Percentiles rank a stretch among this genome's conserved stretches.
Conservation (phyloP, 495 filamentous ascomycete species). For the Margaritispora aquatica region DNA sequence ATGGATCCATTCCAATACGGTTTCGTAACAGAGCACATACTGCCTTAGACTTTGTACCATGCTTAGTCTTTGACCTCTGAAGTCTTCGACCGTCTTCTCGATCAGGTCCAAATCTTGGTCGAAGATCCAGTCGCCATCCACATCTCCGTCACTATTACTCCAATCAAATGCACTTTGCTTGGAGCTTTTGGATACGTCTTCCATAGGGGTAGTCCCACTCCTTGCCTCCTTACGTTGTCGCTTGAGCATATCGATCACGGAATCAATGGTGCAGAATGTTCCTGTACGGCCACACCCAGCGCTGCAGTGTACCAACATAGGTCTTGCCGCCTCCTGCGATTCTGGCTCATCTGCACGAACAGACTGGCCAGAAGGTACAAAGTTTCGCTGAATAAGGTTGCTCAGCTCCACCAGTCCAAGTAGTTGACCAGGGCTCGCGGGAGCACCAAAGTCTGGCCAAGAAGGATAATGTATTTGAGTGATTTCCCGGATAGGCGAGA, state of each 20-base stretch:
- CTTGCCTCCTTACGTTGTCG: conserved; percentile 51
- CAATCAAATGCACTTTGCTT: conserved; percentile 14
- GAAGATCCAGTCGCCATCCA: conserved; percentile 34
- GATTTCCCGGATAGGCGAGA: conserved; percentile 83
- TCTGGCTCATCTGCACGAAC: conserved; percentile 49
- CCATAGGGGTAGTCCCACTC: conserved; percentile 32
- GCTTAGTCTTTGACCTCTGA: conserved; percentile 78
- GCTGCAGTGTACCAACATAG: conserved; percentile 89
- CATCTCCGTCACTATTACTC: not conserved
- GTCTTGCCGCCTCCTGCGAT: conserved; percentile 43
- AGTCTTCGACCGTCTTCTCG: conserved; percentile 80
- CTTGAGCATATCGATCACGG: conserved; percentile 88
- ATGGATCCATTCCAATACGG: conserved; percentile 78
- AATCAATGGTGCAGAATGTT: conserved; percentile 94
- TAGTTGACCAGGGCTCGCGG: conserved; percentile 80
- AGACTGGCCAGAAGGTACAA: conserved; percentile 28
- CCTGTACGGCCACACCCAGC: conserved; percentile 94
- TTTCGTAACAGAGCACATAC: conserved; percentile 96
- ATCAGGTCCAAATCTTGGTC: conserved; percentile 69
- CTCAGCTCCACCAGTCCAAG: conserved; percentile 82
- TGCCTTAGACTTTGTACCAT: conserved; percentile 97
- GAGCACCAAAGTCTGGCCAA: conserved; percentile 96
- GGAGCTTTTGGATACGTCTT: conserved; percentile 20
- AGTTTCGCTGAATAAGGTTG: conserved; percentile 51
- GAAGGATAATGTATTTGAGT: conserved; percentile 90